phyloP scores from a whole-genome alignment of 257 asterid genomes.

The Nicotiana otophora region DNA sequence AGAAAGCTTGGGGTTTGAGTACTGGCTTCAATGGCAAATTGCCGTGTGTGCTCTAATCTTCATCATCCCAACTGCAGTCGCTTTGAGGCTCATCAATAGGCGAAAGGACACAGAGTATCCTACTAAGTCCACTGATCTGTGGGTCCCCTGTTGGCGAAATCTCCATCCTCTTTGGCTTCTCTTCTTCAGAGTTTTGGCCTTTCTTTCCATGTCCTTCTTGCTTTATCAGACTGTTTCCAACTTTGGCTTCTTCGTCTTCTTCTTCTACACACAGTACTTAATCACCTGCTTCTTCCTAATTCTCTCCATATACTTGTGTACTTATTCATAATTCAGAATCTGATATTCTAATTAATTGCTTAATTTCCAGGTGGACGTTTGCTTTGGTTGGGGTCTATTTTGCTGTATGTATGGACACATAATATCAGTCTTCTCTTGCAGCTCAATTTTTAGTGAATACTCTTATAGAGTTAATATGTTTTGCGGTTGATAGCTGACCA shows the following conservation, averaged over 20 bases:
- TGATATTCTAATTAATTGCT: constrained; percentile 12
- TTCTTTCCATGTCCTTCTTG: constrained; percentile 47
- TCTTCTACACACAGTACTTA: constrained; percentile 84
- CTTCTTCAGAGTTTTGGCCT: constrained; percentile 60
- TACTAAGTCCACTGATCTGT: constrained; percentile 32
- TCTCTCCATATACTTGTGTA: not conserved
- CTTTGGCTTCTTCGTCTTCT: constrained; percentile 66
- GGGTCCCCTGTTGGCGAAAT: constrained; percentile 75
- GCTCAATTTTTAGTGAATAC: not conserved
- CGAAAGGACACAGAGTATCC: not conserved
- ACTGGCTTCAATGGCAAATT: constrained; percentile 85
- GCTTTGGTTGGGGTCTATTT: constrained; percentile 64
- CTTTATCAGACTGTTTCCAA: constrained; percentile 45
- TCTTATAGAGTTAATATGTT: too few species aligned
- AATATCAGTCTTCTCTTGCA: not conserved
- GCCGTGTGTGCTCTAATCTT: constrained; percentile 43
- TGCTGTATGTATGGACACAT: constrained; percentile 56
- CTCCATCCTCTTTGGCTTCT: constrained; percentile 79
- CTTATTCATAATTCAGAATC: not conserved
- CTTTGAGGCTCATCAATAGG: constrained; percentile 30
- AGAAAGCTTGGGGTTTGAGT: constrained; percentile 14
- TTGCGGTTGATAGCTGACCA: not conserved
- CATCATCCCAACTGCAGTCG: constrained; percentile 37
- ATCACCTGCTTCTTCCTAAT: not conserved
- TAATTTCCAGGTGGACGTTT: constrained; percentile 75